phyloP scores from a whole-genome alignment of 2,329 filamentous ascomycete species.

The Aspergillus quadricinctus region DNA sequence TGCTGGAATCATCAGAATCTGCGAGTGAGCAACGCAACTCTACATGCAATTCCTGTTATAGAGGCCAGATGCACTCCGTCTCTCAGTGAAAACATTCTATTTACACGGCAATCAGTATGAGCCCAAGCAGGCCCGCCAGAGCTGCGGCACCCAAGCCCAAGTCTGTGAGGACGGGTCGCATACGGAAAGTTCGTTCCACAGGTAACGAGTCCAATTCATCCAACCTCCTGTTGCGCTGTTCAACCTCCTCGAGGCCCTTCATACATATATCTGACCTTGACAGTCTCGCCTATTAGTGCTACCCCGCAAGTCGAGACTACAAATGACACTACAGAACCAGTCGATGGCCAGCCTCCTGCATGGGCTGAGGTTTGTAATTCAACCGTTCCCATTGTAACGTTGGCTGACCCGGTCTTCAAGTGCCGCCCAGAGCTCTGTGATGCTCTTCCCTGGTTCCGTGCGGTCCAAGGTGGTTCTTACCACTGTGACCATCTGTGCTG shows the following conservation, averaged over 20 bases:
- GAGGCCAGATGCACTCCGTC: neutral
- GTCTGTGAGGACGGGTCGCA: neutral
- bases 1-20: neutral
- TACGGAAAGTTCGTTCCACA: neutral
- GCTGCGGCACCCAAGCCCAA: neutral
- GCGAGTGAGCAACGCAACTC: neutral
- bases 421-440: constrained; percentile 57
- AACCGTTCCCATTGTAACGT: constrained; percentile 1
- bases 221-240: neutral
- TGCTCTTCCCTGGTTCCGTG: constrained; percentile 58
- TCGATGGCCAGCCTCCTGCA: constrained; percentile 43
- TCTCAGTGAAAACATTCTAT: neutral
- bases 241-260: neutral
- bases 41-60: neutral
- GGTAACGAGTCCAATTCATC: neutral
- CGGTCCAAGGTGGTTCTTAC: constrained; percentile 59
- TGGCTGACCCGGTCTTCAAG: constrained; percentile 34
- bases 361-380: constrained; percentile 48
- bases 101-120: neutral
- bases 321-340: neutral
- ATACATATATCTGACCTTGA: neutral
- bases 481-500: constrained; percentile 46
- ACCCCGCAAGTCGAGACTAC: neutral
- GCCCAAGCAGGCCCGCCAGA: neutral
- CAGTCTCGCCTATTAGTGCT: neutral